Evolutionary conservation across 2,329 filamentous ascomycete genomes (phyloP).

Genomic region (Alternaria sp.): DNA sequence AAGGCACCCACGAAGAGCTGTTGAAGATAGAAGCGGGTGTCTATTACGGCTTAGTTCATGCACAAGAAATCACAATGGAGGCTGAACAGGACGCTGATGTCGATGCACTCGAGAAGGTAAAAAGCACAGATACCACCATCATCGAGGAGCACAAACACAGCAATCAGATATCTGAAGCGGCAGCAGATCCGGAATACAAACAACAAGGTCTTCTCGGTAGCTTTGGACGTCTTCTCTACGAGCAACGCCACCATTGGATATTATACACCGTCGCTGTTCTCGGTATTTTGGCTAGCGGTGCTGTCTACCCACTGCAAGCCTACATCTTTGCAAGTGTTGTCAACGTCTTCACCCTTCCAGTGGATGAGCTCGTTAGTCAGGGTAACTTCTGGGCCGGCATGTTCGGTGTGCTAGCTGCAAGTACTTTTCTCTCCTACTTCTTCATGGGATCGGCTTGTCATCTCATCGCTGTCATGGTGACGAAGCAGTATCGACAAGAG

Average conservation of each 20-base stretch:
- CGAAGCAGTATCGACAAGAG: constrained; percentile 64
- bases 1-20: constrained; percentile 78
- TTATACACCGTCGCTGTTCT: constrained; percentile 41
- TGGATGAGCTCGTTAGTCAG: constrained; percentile 34
- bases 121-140: constrained; percentile 25
- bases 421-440: constrained; percentile 63
- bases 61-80: constrained; percentile 45
- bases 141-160: constrained; percentile 13
- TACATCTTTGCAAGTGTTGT: constrained; percentile 51
- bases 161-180: constrained; percentile 10
- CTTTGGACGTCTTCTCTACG: constrained; percentile 45
- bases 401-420: constrained; percentile 68
- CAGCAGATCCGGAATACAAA: constrained; percentile 39
- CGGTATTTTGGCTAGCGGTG: constrained; percentile 44
- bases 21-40: constrained; percentile 67
- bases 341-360: constrained; percentile 47
- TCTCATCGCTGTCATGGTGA: constrained; percentile 53
- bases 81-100: constrained; percentile 30
- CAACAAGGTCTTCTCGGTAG: constrained; percentile 40
- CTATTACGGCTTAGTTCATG: constrained; percentile 72
- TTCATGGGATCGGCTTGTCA: constrained; percentile 51
- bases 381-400: constrained; percentile 71
- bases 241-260: constrained; percentile 47
- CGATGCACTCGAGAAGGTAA: constrained; percentile 20
- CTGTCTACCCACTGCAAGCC: constrained; percentile 51